Evolutionary conservation across 495 filamentous ascomycete species (phyloP).

Genomic region (Amorphotheca resinae): DNA sequence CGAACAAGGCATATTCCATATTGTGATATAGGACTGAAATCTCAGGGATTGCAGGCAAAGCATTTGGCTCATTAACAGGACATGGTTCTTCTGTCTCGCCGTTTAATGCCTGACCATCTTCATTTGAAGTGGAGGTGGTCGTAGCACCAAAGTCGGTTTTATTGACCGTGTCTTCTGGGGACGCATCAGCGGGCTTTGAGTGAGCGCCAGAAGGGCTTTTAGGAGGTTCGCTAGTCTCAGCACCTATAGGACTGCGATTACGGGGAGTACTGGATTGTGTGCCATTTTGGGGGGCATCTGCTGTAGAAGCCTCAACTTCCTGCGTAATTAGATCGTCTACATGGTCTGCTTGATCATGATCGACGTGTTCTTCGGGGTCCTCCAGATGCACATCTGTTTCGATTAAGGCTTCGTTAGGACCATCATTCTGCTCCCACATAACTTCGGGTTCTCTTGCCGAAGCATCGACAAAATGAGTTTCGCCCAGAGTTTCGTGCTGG

Average conservation of each 20-base stretch:
- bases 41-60: constrained; percentile 25
- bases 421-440: neutral
- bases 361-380: neutral
- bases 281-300: too few species aligned
- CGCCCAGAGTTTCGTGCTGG: neutral
- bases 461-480: neutral
- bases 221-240: neutral
- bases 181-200: neutral
- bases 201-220: neutral
- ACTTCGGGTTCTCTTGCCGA: neutral
- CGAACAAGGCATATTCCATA: constrained; percentile 59
- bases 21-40: constrained; percentile 52
- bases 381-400: neutral
- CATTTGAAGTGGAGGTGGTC: neutral
- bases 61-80: constrained; percentile 15
- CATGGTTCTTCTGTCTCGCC: constrained; percentile 11
- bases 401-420: neutral
- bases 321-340: neutral
- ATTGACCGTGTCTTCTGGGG: neutral
- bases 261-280: neutral
- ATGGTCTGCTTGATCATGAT: neutral
- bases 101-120: neutral
- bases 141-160: neutral
- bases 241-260: neutral
- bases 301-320: neutral